Evolutionary conservation across 345 rosid genomes (phyloP), one percentile per base, ranked within the genome.

Genomic region (Erysimum cheiranthoides): DNA sequence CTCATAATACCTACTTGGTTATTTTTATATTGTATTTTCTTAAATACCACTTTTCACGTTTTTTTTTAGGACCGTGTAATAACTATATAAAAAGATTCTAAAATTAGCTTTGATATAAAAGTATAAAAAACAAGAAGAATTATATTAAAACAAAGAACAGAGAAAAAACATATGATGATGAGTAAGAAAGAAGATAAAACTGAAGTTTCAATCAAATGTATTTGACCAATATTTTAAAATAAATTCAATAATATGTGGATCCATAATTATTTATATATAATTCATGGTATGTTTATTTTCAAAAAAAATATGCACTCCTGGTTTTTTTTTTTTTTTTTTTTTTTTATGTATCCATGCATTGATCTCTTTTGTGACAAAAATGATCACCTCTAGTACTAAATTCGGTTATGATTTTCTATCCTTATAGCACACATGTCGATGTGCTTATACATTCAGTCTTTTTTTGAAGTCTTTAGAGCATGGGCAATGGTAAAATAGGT

Each of bases 1-100:
- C 65, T 74, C 71, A 47, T 54, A 59, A 42, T 28, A 69, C 47
- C 46, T 75, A 75, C 46, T 40, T 74, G n/a, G 21, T 60, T 18
- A 49, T 6, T 9, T 52, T 21, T 62, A 21, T 21, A 21, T 21
- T 0, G 25, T 21, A 21, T 21, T 21, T 21, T 21, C 1, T 21
- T 21, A 21, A 21, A 21, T 21, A 21, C 25, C 25, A 21, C 25
- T 0, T 8, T 36, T 36, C 39, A 36, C 39, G 8, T 36, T 10
- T 51, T 4, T 50, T 42, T 1, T 42, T 5, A 18, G 13, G 31
- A 36, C 3, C 2, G 25, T 21, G 25, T 21, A 21, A 34, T 5
- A 5, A 34, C 6, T 5, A 34, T 34, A 5, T 34, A 36, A 36
- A 36, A 9, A 8, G 3, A 39, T 38, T 38, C 4, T 38, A 39